Evolutionary conservation across 192 early-diverging fungal genomes (phyloP), one percentile per base, ranked within the genome.

Genomic region (Podochytrium sp.): DNA sequence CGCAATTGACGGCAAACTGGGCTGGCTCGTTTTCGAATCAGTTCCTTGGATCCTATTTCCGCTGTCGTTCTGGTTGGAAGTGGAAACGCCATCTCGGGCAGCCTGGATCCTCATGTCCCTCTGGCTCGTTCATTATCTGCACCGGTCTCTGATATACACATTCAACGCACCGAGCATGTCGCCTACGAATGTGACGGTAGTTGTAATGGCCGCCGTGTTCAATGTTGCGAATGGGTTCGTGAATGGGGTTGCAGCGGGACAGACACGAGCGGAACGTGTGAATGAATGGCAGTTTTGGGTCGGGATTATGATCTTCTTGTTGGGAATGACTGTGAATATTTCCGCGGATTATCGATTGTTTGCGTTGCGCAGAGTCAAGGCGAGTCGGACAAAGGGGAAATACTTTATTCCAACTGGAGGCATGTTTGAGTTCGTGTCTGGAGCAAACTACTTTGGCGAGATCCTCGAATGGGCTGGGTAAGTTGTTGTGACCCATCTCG

Each of bases 381-480:
- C 34, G 29, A 34, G 16, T 6, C 23, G n/a, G 10, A 33, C 62
- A 2, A 42, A 62, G 42, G 29, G 30, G 29, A 55, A n/a, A 27
- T 82, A 82, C 55, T 70, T 40, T 25, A 70, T 82, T 29, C 81
- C 81, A 16, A 25, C n/a, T 1, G 72, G 66, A 12, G 39, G 40
- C 14, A 20, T 79, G 18, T 82, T 74, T 53, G 59, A 77, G 29
- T 74, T 35, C 20, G 74, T 82, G 1, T 76, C 81, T 0, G 42
- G 43, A 16, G 70, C 77, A 20, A 69, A 79, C 60, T 83, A 83
- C 52, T 76, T 78, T 7, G 79, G 78, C 5, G 81, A 83, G 51
- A 68, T 77, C 23, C 38, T 83, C 12, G 81, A 83, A 39, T 83
- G 81, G 81, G 16, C 65, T 30, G 81, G 81, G 34, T 63, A 29